Conservation (phyloP, 23 red algal genomes). For the Gracilaria vermiculophylla region DNA sequence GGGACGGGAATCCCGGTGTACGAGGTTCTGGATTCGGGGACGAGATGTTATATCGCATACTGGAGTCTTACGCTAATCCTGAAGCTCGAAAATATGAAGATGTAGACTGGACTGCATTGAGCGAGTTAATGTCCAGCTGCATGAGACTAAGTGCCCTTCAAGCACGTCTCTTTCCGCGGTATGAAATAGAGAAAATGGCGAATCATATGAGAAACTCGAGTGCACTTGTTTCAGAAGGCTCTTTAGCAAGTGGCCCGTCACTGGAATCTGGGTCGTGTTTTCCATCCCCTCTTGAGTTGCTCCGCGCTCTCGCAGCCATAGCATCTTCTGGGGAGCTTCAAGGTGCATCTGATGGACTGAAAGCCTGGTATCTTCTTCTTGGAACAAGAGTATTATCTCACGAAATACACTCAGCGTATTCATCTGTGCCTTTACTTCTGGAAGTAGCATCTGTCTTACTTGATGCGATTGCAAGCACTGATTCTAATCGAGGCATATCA, state of each 20-base stretch:
- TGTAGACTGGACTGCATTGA: constrained; percentile 61
- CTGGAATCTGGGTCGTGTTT: constrained; percentile 8
- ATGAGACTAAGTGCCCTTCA: constrained; percentile 53
- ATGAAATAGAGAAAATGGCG: constrained; percentile 32
- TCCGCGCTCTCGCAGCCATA: constrained; percentile 16
- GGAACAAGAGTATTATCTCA: constrained; percentile 15
- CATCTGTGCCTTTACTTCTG: constrained; percentile 7
- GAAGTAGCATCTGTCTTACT: constrained; percentile 17
- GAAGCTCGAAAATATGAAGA: constrained; percentile 31
- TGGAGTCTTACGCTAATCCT: constrained; percentile 20
- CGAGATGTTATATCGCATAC: constrained; percentile 47
- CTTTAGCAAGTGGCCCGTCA: background rate
- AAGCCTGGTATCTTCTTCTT: constrained; percentile 27
- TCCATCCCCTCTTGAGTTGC: constrained; percentile 37
- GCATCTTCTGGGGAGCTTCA: constrained; percentile 40
- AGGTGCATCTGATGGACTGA: constrained; percentile 46
- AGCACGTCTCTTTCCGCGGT: constrained; percentile 43
- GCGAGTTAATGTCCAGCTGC: constrained; percentile 41
- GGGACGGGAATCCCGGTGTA: background rate
- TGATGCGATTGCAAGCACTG: constrained; percentile 10
- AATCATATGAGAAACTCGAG: background rate
- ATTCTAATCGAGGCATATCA: constrained; percentile 16
- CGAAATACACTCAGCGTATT: constrained; percentile 3
- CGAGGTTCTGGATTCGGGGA: constrained; percentile 52
- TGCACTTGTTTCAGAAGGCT: background rate